Base-by-base conservation (phyloP, 1,284 basidiomycete species). In the Microbotryum silenes-acaulis region DNA sequence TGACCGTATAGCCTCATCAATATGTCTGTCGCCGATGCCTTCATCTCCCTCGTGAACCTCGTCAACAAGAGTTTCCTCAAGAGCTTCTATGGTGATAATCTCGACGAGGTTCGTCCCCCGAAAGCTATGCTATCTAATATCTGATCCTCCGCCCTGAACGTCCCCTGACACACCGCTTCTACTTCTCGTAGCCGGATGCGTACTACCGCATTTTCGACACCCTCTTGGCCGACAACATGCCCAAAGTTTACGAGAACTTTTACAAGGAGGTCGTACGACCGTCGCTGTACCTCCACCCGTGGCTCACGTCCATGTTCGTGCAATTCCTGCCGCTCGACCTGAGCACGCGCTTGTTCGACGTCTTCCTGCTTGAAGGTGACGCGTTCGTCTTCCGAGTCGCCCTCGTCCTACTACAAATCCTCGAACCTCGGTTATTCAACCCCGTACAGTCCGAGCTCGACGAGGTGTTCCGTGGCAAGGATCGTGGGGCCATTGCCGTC, bases 211-310 rank as follows among this genome's bases (percentile, higher is more conserved):
- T 94, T 71, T 93, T 94, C 70, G 91, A 94, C 71, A 93, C 91
- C 0, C 77, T 94, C 14, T 79, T 94, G 29, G 90, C 91, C 27
- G 91, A 96, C 74, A 84, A 86, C 50, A 93, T 97, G 86, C 94
- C 94, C 0, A 94, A 79, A 84, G 89, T 93, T 70, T 71, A 82
- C 69, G 29, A 48, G 27, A 59, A 75, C 54, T 54, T 69, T 33
- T 42, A 54, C 52, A 56, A 63, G 42, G 49, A 52, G 56, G 64
- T 89, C 66, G 83, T 91, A 70, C 85, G 88, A 1, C 89, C 89
- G 2, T 78, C 83, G 1, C 80, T 83, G 20, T 91, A 91, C 77
- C 78, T 91, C 20, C 82, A 81, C 51, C 74, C 74, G 8, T 96
- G 91, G 87, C 75, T 97, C 51, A 75, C 87, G 52, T 85, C 90